Percentiles rank a stretch among this genome's conserved stretches.
phyloP scores from a whole-genome alignment of 441 rosid genomes.

The Erodium trifolium region DNA sequence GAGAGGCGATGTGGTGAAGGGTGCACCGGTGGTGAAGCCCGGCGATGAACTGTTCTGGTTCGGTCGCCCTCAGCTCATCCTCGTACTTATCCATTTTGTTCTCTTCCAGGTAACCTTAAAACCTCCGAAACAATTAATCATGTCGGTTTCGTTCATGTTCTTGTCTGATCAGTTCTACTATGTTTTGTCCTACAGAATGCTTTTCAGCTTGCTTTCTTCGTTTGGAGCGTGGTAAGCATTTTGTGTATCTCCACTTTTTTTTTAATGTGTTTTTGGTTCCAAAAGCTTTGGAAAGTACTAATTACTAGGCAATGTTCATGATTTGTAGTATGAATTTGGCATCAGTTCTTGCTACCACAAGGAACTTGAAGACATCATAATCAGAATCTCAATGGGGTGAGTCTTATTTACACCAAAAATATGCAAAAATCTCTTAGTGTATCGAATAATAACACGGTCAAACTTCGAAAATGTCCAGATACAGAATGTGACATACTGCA shows the following conservation, averaged over 20 bases:
- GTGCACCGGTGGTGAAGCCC: constrained; percentile 83
- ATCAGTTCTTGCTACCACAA: constrained; percentile 55
- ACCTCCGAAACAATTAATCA: too few relatives aligned
- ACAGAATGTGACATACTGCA: too few relatives aligned
- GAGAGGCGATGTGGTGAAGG: constrained; percentile 81
- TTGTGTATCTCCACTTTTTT: too few relatives aligned
- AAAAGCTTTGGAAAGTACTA: too few relatives aligned
- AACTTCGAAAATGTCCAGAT: too few relatives aligned
- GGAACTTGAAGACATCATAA: constrained; percentile 38
- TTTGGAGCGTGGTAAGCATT: constrained; percentile 54
- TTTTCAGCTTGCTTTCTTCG: constrained; percentile 78
- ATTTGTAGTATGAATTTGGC: constrained; percentile 49
- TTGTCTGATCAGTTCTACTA: too few relatives aligned
- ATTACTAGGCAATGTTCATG: neutral
- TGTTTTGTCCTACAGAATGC: constrained; percentile 31
- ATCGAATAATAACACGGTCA: too few relatives aligned
- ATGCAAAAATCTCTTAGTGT: neutral
- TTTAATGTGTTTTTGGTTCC: too few relatives aligned
- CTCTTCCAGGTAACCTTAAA: constrained; percentile 46
- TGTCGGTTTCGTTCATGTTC: too few relatives aligned
- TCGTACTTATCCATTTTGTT: constrained; percentile 68
- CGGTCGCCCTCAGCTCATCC: constrained; percentile 70
- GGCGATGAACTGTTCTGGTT: constrained; percentile 95
- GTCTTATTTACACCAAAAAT: constrained; percentile 14
- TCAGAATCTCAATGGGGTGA: constrained; percentile 79